phyloP scores from a whole-genome alignment of 176 grass and related monocot species.

The Triticum urartu region DNA sequence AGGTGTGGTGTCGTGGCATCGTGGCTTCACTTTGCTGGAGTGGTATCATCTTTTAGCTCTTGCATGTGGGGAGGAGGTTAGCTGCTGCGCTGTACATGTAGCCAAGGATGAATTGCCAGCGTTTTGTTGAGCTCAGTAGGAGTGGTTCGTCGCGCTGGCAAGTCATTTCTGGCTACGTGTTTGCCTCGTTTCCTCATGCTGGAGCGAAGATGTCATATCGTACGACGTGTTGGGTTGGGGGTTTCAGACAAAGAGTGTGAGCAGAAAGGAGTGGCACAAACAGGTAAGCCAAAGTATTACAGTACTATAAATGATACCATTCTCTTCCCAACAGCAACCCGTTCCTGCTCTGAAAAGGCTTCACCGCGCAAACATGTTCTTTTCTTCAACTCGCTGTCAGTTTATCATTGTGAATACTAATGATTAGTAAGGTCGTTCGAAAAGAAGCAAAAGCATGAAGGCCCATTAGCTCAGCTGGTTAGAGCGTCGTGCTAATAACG shows the following conservation, averaged over 20 bases:
- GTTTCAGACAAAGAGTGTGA: background rate
- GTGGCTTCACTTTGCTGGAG: background rate
- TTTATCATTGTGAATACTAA: no score
- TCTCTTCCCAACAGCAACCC: background rate
- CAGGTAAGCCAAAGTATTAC: background rate
- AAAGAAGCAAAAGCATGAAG: slow-evolving; percentile 28
- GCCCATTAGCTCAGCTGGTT: slow-evolving; percentile 96
- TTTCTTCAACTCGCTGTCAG: no score
- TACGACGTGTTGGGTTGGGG: background rate
- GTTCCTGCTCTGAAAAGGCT: background rate
- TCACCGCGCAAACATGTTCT: no score
- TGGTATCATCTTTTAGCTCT: slow-evolving; percentile 44
- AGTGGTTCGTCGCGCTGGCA: slow-evolving; percentile 15
- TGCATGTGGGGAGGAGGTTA: slow-evolving; percentile 69
- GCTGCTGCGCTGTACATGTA: slow-evolving; percentile 41
- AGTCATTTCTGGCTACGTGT: slow-evolving; percentile 62
- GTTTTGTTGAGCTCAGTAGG: background rate
- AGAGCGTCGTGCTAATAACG: slow-evolving; percentile 99
- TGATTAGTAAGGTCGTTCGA: no score
- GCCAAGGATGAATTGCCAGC: slow-evolving; percentile 96
- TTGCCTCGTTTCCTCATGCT: slow-evolving; percentile 70
- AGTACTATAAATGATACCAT: background rate
- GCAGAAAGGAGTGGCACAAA: background rate
- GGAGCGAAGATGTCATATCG: slow-evolving; percentile 43
- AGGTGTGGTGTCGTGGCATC: no score